Percentiles rank a stretch among this genome's conserved stretches.
These are phyloP conservation scores for Fonsecaea pedrosoi DNA, from an alignment of 2,329 filamentous ascomycete genomes.

Conservation along the genomic window DNA sequence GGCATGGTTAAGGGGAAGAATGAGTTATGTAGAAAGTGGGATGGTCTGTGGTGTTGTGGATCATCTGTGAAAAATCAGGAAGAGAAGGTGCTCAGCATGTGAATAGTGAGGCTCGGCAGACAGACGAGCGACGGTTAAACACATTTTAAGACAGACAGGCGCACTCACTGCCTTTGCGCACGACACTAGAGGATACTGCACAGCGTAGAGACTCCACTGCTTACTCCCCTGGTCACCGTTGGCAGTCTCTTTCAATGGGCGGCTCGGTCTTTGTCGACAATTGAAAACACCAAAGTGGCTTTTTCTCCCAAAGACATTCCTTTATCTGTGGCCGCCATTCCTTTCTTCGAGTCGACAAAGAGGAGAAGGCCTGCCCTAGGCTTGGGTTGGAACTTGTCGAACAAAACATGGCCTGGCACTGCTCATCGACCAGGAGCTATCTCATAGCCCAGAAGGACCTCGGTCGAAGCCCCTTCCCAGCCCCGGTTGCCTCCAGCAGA, in stretches of 20 bases:
- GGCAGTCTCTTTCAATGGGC: background rate
- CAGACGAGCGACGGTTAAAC: background rate
- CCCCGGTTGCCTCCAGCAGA: conserved; percentile 89
- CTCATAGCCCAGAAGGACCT: conserved; percentile 93
- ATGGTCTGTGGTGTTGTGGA: background rate
- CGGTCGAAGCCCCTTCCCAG: conserved; percentile 90
- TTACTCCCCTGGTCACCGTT: background rate
- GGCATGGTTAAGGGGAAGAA: conserved; percentile 8
- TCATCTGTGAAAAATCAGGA: background rate
- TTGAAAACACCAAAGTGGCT: background rate
- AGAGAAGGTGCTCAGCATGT: background rate
- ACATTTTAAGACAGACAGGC: background rate
- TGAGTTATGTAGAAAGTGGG: background rate
- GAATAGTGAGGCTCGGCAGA: background rate
- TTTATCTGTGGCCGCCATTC: background rate
- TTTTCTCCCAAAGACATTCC: background rate
- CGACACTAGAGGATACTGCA: background rate
- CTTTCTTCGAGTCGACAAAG: background rate
- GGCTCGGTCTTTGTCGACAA: background rate
- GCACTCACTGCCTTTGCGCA: background rate
- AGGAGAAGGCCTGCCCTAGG: background rate
- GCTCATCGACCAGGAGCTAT: conserved; percentile 59
- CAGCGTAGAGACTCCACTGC: background rate
- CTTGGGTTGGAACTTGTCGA: background rate
- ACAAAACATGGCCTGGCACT: background rate